These are phyloP conservation scores for Sporothrix mexicana DNA, from an alignment of 2,329 filamentous ascomycete genomes.

Conservation along the genomic window DNA sequence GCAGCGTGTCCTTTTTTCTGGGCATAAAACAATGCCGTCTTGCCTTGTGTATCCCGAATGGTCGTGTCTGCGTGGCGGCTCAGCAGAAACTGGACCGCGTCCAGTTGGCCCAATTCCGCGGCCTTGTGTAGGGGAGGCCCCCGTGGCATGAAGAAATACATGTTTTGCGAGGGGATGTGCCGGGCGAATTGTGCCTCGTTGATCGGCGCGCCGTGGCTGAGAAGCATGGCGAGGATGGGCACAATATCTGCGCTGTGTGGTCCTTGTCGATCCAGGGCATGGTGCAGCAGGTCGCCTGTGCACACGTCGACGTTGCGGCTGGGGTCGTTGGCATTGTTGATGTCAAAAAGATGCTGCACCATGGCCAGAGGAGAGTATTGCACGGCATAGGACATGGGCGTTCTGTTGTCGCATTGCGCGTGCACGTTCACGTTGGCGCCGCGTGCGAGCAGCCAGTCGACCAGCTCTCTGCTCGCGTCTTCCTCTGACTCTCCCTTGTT, in stretches of 20 bases:
- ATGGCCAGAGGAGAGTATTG: neutral
- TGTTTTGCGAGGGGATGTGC: neutral
- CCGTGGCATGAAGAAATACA: constrained; percentile 15
- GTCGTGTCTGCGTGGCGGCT: constrained; percentile 10
- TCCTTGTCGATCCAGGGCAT: neutral
- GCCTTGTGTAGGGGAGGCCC: constrained; percentile 16
- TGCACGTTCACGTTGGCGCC: constrained; percentile 16
- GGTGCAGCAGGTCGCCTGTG: constrained; percentile 13
- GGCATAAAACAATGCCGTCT: constrained; percentile 20
- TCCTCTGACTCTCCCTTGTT: too few relatives aligned
- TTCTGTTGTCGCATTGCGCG: neutral
- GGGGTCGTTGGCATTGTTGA: neutral
- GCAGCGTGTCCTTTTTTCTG: neutral
- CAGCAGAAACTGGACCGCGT: constrained; percentile 16
- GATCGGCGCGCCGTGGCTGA: constrained; percentile 25
- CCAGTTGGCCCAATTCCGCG: neutral
- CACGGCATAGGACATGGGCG: constrained; percentile 5
- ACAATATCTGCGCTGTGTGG: neutral
- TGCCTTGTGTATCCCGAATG: constrained; percentile 13
- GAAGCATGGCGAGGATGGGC: constrained; percentile 19
- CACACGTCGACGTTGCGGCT: constrained; percentile 7
- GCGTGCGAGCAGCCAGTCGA: neutral
- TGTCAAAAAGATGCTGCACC: neutral
- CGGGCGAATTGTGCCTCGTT: constrained; percentile 2
- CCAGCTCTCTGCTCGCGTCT: too few relatives aligned